phyloP scores from a whole-genome alignment of 1,284 basidiomycete species.

The Earliella scabrosa region DNA sequence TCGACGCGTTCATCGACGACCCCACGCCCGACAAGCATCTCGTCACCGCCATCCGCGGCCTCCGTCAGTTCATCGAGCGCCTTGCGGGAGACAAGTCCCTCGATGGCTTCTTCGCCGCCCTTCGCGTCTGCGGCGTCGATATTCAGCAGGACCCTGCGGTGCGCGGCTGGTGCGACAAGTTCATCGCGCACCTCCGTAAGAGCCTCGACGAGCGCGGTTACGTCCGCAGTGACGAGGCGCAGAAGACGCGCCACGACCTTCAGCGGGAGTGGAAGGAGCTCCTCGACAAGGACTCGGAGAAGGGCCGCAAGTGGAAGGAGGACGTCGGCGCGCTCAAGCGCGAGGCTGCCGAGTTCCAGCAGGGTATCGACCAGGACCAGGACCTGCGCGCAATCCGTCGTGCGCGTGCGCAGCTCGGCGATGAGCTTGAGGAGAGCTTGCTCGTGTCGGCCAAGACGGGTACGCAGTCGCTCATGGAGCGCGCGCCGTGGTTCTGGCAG shows the following conservation, averaged over 20 bases:
- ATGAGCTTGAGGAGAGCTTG: slow-evolving; percentile 51
- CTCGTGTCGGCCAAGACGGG: slow-evolving; percentile 44
- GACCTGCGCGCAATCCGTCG: slow-evolving; percentile 49
- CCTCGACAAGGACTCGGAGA: slow-evolving; percentile 45
- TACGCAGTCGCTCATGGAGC: slow-evolving; percentile 55
- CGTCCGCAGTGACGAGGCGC: slow-evolving; percentile 51
- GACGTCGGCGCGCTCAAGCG: slow-evolving; percentile 48
- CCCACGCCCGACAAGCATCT: slow-evolving; percentile 61
- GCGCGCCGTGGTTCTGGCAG: slow-evolving; percentile 73
- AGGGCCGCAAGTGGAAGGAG: slow-evolving; percentile 53
- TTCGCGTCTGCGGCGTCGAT: slow-evolving; percentile 46
- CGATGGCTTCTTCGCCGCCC: slow-evolving; percentile 43
- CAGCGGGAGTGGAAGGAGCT: slow-evolving; percentile 52
- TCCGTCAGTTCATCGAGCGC: slow-evolving; percentile 54
- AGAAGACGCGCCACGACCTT: slow-evolving; percentile 46
- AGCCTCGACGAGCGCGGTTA: slow-evolving; percentile 55
- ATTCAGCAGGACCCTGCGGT: slow-evolving; percentile 52
- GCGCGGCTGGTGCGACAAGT: slow-evolving; percentile 52
- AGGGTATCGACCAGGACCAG: slow-evolving; percentile 49
- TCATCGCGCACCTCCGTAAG: slow-evolving; percentile 47
- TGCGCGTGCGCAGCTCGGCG: slow-evolving; percentile 51
- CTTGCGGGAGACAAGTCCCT: slow-evolving; percentile 50
- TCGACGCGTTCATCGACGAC: slow-evolving; percentile 60
- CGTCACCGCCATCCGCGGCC: slow-evolving; percentile 47
- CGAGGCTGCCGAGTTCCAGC: slow-evolving; percentile 48